Base-by-base conservation (phyloP, 2,329 filamentous ascomycete species). In the Plectosphaerella cucumerina region DNA sequence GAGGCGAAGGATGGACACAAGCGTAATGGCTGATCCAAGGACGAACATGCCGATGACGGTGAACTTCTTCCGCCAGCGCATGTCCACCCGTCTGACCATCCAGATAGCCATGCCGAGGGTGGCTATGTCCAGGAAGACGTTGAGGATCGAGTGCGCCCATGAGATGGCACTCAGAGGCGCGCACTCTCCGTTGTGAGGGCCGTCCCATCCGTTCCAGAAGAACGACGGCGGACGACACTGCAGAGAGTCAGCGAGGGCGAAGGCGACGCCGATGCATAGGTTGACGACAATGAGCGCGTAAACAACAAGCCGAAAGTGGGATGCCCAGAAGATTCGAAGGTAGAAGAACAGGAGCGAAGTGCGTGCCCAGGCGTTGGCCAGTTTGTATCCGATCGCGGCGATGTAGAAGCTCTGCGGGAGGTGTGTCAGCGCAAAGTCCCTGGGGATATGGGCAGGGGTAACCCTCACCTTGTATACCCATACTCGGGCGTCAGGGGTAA, bases 221-320 rank as follows among this genome's bases (percentile, higher is more conserved):
- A 42, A 42, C n/a, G 39, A 42, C n/a, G 39, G 39, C 17, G 39
- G 39, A 12, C 20, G 12, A 18, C 39, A 42, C n/a, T 42, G 39
- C 39, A 42, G 17, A 17, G 39, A 17, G 39, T 42, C 39, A 6
- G 39, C 39, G 5, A 42, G 4, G n/a, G 70, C 68, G 35, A 73
- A 68, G 10, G 60, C 52, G 12, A 70, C 69, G 33, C 70, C 70
- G 3, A 73, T 65, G 17, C 70, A 70, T 20, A 72, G 62, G 54
- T 73, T 70, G 18, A 73, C 55, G 44, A 73, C 50, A 20, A 73
- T 53, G 56, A 71, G 68, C 51, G n/a, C 39, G 39, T 18, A 12
- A 6, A 42, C 39, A 8, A 20, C 6, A 17, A 17, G 39, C n/a
- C 39, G 39, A 17, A 42, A 42, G 39, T 42, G 11, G 6, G 39